A percentile compares a stretch with the other conserved stretches of the same genome.
These are phyloP conservation scores for Yamadazyma pseudoaaseri DNA, from an alignment of 1,139 yeast genomes.

Conservation along the genomic window DNA sequence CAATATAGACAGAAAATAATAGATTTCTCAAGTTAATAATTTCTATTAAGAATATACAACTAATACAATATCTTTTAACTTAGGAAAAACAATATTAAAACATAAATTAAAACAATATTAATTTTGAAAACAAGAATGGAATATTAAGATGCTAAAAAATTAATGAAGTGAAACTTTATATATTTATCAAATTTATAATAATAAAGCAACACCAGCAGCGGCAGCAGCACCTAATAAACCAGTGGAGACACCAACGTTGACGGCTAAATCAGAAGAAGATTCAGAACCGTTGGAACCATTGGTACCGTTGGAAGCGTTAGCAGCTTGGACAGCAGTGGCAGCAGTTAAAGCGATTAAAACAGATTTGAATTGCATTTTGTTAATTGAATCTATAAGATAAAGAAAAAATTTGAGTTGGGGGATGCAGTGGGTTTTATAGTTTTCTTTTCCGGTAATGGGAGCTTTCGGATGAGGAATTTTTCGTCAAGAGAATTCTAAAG, in stretches of 20 bases:
- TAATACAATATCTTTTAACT: slow-evolving; percentile 1
- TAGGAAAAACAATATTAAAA: slow-evolving; percentile 1
- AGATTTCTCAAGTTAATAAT: no score
- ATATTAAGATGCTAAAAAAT: neutral
- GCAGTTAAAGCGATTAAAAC: slow-evolving; percentile 44
- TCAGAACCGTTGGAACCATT: slow-evolving; percentile 26
- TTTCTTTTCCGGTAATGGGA: slow-evolving; percentile 4
- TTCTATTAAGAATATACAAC: slow-evolving; percentile 1
- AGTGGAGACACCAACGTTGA: slow-evolving; percentile 28
- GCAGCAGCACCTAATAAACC: slow-evolving; percentile 27
- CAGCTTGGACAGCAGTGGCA: slow-evolving; percentile 40
- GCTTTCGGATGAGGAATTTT: neutral
- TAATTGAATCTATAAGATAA: slow-evolving; percentile 6
- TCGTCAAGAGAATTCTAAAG: slow-evolving; percentile 1
- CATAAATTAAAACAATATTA: slow-evolving; percentile 1
- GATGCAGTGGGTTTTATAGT: slow-evolving; percentile 11
- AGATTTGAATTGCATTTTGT: slow-evolving; percentile 42
- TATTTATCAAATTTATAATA: slow-evolving; percentile 24
- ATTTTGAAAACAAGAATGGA: slow-evolving; percentile 1
- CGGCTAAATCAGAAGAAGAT: slow-evolving; percentile 20
- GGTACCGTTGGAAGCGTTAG: slow-evolving; percentile 32
- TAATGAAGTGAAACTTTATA: neutral
- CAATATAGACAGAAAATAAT: no score
- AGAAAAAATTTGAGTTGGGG: slow-evolving; percentile 9
- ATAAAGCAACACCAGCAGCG: slow-evolving; percentile 43